phyloP scores from a whole-genome alignment of 176 grass and related monocot genomes.

The Oryza brachyantha region DNA sequence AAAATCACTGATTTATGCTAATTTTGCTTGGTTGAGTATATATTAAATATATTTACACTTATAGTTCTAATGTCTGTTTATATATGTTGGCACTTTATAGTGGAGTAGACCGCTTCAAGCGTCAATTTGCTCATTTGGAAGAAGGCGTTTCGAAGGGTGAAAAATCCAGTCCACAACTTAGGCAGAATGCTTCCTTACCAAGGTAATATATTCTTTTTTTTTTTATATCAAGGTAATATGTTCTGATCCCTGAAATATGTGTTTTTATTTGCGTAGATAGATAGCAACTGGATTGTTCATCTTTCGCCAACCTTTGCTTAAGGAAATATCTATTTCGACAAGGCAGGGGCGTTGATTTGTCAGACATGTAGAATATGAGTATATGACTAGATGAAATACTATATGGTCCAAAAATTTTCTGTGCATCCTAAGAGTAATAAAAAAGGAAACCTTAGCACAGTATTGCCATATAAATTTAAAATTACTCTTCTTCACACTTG shows the following conservation, averaged over 20 bases:
- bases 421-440: neutral
- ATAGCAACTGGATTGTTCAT: neutral
- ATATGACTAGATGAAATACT: neutral
- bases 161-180: conserved; percentile 54
- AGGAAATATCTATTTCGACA: conserved; percentile 15
- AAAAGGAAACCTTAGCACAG: conserved; percentile 1
- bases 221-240: conserved; percentile 80
- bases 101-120: conserved; percentile 96
- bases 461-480: neutral
- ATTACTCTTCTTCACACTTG: neutral
- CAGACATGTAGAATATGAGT: conserved; percentile 3
- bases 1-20: conserved; percentile 1
- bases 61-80: conserved; percentile 15
- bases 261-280: neutral
- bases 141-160: conserved; percentile 78
- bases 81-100: conserved; percentile 47
- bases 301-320: conserved; percentile 4
- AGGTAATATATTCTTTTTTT: conserved; percentile 64
- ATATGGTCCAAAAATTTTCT: neutral
- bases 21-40: neutral
- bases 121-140: conserved; percentile 98
- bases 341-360: neutral
- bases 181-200: conserved; percentile 92
- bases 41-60: conserved; percentile 21
- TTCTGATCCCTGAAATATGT: conserved; percentile 1